Evolutionary conservation across 768 basidiomycete genomes (phyloP).

Genomic region (Lactarius vividus): DNA sequence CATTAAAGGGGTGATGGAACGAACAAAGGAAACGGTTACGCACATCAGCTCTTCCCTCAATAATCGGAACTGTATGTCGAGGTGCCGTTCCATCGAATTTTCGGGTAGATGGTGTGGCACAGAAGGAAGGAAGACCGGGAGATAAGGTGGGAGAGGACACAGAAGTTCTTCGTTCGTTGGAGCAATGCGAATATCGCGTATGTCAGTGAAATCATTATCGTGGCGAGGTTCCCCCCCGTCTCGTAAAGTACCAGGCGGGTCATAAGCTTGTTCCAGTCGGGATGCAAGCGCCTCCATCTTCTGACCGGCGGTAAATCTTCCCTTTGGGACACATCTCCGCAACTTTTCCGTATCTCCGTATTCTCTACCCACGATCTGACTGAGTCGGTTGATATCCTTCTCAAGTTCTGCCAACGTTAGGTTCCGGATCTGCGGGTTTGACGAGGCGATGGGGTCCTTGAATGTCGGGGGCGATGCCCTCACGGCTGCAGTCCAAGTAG

Average conservation of each 20-base stretch:
- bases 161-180: constrained; percentile 69
- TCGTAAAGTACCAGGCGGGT: constrained; percentile 54
- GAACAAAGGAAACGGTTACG: constrained; percentile 26
- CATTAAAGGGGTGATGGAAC: neutral
- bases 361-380: constrained; percentile 52
- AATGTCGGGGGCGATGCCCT: constrained; percentile 41
- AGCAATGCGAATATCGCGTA: constrained; percentile 58
- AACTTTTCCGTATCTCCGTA: constrained; percentile 35
- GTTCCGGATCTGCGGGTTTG: constrained; percentile 35
- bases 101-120: constrained; percentile 61
- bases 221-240: constrained; percentile 52
- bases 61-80: constrained; percentile 75
- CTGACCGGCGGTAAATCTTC: constrained; percentile 25
- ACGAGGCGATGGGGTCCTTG: constrained; percentile 41
- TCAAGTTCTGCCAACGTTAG: constrained; percentile 39
- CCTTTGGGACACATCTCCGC: constrained; percentile 7
- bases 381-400: constrained; percentile 35
- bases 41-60: constrained; percentile 71
- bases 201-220: constrained; percentile 61
- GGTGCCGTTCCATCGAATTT: constrained; percentile 59
- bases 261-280: constrained; percentile 44
- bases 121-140: constrained; percentile 57
- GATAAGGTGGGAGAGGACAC: constrained; percentile 46
- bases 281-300: constrained; percentile 39
- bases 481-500: constrained; percentile 47